phyloP scores from a whole-genome alignment of 2,329 filamentous ascomycete species.

The Fusarium zealandicum region DNA sequence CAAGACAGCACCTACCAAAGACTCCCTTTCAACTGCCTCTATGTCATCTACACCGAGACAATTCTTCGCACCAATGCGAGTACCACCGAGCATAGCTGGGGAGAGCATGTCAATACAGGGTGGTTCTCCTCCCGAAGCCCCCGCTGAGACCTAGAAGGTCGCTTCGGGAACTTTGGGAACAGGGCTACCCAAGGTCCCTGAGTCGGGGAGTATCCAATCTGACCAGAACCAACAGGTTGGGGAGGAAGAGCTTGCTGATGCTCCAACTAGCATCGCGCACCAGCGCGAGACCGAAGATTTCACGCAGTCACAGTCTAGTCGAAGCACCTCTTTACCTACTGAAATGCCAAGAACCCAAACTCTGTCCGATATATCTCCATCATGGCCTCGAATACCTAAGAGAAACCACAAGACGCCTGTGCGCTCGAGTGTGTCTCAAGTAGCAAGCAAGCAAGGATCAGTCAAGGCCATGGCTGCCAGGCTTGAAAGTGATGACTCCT shows the following conservation, averaged over 20 bases:
- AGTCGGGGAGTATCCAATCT: neutral
- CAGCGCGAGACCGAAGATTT: neutral
- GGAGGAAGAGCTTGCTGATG: neutral
- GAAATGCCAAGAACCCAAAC: constrained; percentile 1
- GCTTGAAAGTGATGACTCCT: constrained; percentile 51
- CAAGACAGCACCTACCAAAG: neutral
- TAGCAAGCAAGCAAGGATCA: constrained; percentile 40
- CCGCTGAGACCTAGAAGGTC: constrained; percentile 30
- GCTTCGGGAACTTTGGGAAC: constrained; percentile 7
- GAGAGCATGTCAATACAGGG: neutral
- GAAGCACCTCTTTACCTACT: neutral
- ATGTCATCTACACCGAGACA: constrained; percentile 32
- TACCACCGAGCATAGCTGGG: constrained; percentile 11
- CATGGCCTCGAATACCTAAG: constrained; percentile 14
- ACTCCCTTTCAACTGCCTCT: constrained; percentile 5
- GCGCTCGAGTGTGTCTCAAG: constrained; percentile 28
- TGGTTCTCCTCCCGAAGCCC: constrained; percentile 4
- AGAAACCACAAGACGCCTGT: constrained; percentile 12
- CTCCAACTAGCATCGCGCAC: neutral
- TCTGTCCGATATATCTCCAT: neutral
- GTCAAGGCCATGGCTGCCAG: constrained; percentile 61
- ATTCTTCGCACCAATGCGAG: constrained; percentile 39
- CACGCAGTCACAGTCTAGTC: neutral
- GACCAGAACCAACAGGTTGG: neutral
- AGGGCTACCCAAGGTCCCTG: neutral